phyloP scores from a whole-genome alignment of 2,329 filamentous ascomycete species.

The Colletotrichum camelliae region DNA sequence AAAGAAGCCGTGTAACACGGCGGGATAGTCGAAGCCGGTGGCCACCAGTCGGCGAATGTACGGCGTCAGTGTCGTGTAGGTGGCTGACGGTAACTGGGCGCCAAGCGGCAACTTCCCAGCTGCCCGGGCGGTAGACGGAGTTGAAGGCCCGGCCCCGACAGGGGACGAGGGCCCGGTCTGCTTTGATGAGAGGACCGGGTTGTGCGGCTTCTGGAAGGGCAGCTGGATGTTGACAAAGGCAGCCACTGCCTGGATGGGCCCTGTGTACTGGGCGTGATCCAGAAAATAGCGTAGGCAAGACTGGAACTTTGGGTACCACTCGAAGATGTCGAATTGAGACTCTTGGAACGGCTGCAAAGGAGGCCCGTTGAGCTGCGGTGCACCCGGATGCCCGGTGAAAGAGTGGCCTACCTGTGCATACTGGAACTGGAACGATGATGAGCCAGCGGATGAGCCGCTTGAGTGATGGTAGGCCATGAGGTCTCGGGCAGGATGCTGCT shows the following conservation, averaged over 20 bases:
- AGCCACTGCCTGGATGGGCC: slow-evolving; percentile 83
- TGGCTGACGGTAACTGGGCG: slow-evolving; percentile 29
- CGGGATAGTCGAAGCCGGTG: slow-evolving; percentile 87
- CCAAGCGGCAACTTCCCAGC: slow-evolving; percentile 34
- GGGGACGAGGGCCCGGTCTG: slow-evolving; percentile 35
- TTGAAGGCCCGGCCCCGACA: slow-evolving; percentile 33
- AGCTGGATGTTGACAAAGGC: slow-evolving; percentile 91
- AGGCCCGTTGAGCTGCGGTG: slow-evolving; percentile 14
- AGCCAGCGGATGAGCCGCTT: slow-evolving; percentile 1
- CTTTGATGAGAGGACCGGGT: slow-evolving; percentile 49
- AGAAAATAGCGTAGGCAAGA: slow-evolving; percentile 91
- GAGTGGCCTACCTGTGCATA: slow-evolving; percentile 22
- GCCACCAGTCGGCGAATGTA: slow-evolving; percentile 90
- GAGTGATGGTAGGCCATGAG: slow-evolving; percentile 19
- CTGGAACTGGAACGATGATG: slow-evolving; percentile 13
- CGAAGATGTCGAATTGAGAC: slow-evolving; percentile 77
- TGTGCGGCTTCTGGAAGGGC: slow-evolving; percentile 74
- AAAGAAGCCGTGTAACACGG: slow-evolving; percentile 93
- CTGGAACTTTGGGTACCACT: slow-evolving; percentile 92
- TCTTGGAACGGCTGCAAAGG: slow-evolving; percentile 49
- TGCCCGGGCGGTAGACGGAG: slow-evolving; percentile 29
- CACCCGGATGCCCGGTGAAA: background rate
- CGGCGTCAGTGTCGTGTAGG: slow-evolving; percentile 74
- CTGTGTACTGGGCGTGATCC: slow-evolving; percentile 85
- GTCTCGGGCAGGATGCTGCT: background rate